Conservation (phyloP, 148 eudicot genomes). For the Beta vulgaris region DNA sequence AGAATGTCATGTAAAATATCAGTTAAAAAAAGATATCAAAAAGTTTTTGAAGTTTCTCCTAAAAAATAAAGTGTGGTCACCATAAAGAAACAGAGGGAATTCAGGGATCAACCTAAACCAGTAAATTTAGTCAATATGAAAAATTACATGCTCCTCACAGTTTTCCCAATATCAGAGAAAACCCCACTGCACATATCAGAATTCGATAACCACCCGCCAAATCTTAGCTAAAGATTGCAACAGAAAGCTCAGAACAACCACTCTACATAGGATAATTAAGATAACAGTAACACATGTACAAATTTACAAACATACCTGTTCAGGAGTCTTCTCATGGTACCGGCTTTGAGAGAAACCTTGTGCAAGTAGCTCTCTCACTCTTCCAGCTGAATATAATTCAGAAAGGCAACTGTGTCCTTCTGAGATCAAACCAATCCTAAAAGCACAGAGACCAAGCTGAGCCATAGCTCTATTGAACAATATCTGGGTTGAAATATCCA, state of each 20-base stretch:
- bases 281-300: not conserved
- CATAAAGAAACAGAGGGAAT: not conserved
- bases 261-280: not conserved
- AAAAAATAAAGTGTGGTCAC: too few relatives aligned
- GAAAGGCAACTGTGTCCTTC: slow-evolving; percentile 84
- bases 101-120: not conserved
- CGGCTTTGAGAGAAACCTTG: slow-evolving; percentile 91
- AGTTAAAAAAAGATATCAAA: too few relatives aligned
- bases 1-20: too few relatives aligned
- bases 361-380: slow-evolving; percentile 89
- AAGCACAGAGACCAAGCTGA: slow-evolving; percentile 83
- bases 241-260: not conserved
- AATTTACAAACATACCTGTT: slow-evolving; percentile 49
- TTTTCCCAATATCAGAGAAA: not conserved
- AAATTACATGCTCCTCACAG: not conserved
- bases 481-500: slow-evolving; percentile 89
- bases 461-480: slow-evolving; percentile 90
- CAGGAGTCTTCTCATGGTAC: slow-evolving; percentile 88
- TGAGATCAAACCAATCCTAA: slow-evolving; percentile 67
- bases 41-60: too few relatives aligned
- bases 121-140: not conserved
- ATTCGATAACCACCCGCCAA: not conserved
- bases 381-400: slow-evolving; percentile 82
- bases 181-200: not conserved
- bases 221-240: not conserved